Evolutionary conservation across 73 alveolate genomes (phyloP).

Genomic region (Paramecium sonneborni): DNA sequence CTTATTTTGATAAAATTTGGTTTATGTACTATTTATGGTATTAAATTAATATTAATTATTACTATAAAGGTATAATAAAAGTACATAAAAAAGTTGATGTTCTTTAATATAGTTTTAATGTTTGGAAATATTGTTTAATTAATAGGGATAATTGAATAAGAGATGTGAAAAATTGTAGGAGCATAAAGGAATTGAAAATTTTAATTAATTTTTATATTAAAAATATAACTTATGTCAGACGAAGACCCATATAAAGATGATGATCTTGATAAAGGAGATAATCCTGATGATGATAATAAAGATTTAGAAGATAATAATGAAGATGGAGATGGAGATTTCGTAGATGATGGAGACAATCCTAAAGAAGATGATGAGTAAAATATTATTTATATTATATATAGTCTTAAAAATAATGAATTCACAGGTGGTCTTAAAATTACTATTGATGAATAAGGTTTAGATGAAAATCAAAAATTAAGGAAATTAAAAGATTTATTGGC

Average conservation of each 20-base stretch:
- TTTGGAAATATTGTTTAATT: neutral
- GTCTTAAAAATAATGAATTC: neutral
- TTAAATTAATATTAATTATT: no score
- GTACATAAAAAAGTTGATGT: neutral
- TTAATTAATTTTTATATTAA: neutral
- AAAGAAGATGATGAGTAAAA: neutral
- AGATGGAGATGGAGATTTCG: neutral
- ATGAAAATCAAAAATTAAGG: neutral
- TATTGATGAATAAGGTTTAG: neutral
- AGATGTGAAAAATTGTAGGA: neutral
- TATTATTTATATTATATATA: neutral
- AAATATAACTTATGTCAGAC: slow-evolving; percentile 55
- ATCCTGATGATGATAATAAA: neutral
- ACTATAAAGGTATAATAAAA: no score
- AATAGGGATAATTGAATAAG: slow-evolving; percentile 17
- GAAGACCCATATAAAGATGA: neutral
- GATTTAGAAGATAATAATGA: neutral
- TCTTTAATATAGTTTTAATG: slow-evolving; percentile 39
- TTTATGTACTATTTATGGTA: no score
- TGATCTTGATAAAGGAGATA: neutral
- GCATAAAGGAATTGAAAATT: slow-evolving; percentile 5
- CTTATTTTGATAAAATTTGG: no score
- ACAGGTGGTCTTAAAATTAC: neutral
- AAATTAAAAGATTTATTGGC: neutral
- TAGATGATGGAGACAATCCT: neutral